A percentile compares a stretch with the other conserved stretches of the same genome.
Conservation (phyloP, 2,329 filamentous ascomycete species). For the Pseudogymnoascus verrucosus region DNA sequence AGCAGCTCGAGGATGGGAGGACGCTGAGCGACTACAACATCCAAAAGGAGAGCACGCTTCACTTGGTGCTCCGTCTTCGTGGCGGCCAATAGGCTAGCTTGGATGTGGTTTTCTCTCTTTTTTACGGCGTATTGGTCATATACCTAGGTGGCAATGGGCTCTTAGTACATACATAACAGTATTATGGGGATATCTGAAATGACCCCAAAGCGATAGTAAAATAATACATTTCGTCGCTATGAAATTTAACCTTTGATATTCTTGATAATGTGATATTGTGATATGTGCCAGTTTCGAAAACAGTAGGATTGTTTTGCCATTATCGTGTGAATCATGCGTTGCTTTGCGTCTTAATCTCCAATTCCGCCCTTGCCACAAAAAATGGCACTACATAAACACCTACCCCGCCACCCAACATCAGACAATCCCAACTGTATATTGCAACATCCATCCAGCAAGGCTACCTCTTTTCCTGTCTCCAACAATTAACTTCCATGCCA, state of each 20-base stretch:
- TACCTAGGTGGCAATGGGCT: slow-evolving; percentile 4
- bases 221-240: slow-evolving; percentile 1
- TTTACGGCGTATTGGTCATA: slow-evolving; percentile 7
- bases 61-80: slow-evolving; percentile 62
- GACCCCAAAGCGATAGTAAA: neutral
- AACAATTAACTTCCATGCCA: neutral
- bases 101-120: neutral
- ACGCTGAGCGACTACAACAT: slow-evolving; percentile 80
- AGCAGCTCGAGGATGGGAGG: slow-evolving; percentile 67
- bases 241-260: neutral
- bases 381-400: neutral
- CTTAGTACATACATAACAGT: slow-evolving; percentile 4
- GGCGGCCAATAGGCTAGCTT: slow-evolving; percentile 37
- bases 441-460: neutral
- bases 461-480: neutral
- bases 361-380: neutral
- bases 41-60: slow-evolving; percentile 67
- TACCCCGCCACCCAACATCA: slow-evolving; percentile 5
- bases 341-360: neutral
- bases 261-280: neutral
- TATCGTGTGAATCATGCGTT: neutral
- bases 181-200: neutral
- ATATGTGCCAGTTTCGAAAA: neutral
- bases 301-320: neutral
- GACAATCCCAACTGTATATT: slow-evolving; percentile 1